These are phyloP conservation scores for Neonectria hederae DNA, from an alignment of 2,329 filamentous ascomycete species.

Conservation along the genomic window DNA sequence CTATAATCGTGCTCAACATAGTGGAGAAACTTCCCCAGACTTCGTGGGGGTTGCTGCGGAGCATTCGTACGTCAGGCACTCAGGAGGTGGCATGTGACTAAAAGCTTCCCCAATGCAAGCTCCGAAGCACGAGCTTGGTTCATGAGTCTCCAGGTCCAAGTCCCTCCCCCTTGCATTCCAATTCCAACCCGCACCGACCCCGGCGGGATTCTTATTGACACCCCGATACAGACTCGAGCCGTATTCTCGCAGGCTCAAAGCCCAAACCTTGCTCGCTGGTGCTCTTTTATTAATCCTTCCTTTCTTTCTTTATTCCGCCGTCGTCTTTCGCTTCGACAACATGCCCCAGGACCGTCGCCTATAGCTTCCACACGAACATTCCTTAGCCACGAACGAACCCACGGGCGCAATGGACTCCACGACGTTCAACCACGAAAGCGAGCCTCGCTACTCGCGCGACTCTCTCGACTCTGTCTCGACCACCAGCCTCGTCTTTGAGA, in stretches of 20 bases:
- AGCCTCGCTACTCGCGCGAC: slow-evolving; percentile 55
- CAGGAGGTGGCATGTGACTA: slow-evolving; percentile 33
- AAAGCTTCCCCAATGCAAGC: slow-evolving; percentile 30
- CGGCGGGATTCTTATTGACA: slow-evolving; percentile 37
- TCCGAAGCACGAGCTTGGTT: slow-evolving; percentile 29
- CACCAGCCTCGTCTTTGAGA: slow-evolving; percentile 83
- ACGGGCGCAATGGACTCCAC: slow-evolving; percentile 29
- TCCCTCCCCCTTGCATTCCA: slow-evolving; percentile 4
- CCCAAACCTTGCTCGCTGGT: slow-evolving; percentile 8
- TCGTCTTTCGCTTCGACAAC: slow-evolving; percentile 26
- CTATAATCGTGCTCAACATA: background rate
- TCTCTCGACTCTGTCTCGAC: slow-evolving; percentile 84
- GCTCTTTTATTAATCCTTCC: background rate
- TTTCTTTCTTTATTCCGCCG: slow-evolving; percentile 16
- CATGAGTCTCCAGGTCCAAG: background rate
- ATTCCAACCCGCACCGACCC: slow-evolving; percentile 11
- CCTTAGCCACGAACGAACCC: background rate
- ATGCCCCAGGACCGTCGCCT: slow-evolving; percentile 32
- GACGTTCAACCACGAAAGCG: slow-evolving; percentile 29
- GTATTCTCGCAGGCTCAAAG: slow-evolving; percentile 1
- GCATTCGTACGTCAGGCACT: background rate
- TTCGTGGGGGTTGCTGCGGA: background rate
- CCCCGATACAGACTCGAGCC: slow-evolving; percentile 33
- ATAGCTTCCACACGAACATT: background rate
- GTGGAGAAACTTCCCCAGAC: background rate